Evolutionary conservation across 305 asterid genomes (phyloP).

Genomic region (Fraxinus sp.): DNA sequence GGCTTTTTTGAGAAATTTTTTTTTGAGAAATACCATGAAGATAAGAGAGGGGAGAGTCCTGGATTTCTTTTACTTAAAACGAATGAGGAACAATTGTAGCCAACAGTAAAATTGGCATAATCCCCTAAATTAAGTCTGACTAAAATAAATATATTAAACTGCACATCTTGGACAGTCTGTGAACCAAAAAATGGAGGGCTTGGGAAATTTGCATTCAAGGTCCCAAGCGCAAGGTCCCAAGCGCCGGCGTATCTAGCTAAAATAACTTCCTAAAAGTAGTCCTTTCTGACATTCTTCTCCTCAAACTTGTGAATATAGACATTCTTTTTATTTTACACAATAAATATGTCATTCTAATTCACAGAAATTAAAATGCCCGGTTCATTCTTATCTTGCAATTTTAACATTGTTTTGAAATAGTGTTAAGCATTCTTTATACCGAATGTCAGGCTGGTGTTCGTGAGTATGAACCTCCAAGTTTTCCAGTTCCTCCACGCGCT

Average conservation of each 20-base stretch:
- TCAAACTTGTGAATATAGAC: neutral
- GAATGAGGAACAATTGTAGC: neutral
- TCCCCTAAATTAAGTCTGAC: neutral
- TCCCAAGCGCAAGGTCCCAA: neutral
- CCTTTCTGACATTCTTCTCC: constrained; percentile 1
- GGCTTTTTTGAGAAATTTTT: neutral
- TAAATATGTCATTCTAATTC: neutral
- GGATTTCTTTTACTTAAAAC: neutral
- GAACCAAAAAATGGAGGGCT: neutral
- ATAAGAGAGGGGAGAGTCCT: neutral
- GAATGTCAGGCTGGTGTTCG: constrained; percentile 47
- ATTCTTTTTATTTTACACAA: neutral
- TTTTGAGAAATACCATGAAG: neutral
- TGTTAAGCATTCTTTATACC: constrained; percentile 22
- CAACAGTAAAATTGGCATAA: neutral
- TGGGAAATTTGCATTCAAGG: neutral
- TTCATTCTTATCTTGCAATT: constrained; percentile 8
- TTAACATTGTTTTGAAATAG: constrained; percentile 11
- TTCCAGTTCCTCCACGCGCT: constrained; percentile 44
- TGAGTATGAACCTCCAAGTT: constrained; percentile 57
- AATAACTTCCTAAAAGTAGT: neutral
- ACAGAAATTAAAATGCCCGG: neutral
- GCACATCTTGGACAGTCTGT: constrained; percentile 3
- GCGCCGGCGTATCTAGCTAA: neutral
- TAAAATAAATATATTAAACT: neutral